Evolutionary conservation across 2,329 filamentous ascomycete genomes (phyloP).

Genomic region (Lasiodiplodia gonubiensis): DNA sequence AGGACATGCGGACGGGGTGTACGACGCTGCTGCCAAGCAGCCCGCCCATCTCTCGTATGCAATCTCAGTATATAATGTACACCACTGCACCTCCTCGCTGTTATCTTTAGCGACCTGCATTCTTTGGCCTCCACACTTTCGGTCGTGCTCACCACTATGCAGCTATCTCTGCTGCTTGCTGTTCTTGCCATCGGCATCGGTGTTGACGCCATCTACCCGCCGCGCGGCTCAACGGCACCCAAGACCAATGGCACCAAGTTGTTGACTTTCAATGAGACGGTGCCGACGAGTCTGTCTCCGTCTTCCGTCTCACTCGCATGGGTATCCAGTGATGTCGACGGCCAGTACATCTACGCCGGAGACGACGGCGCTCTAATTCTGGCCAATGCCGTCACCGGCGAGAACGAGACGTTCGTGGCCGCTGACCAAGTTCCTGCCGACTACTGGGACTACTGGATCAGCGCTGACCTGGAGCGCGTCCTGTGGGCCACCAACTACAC

Average conservation of each 20-base stretch:
- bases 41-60: neutral
- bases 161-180: conserved; percentile 31
- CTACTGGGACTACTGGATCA: conserved; percentile 66
- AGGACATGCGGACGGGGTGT: neutral
- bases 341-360: conserved; percentile 63
- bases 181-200: conserved; percentile 36
- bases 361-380: conserved; percentile 60
- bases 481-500: conserved; percentile 70
- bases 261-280: conserved; percentile 62
- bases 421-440: conserved; percentile 63
- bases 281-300: conserved; percentile 51
- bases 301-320: conserved; percentile 52
- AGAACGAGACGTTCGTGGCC: conserved; percentile 63
- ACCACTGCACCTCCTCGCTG: neutral
- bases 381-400: conserved; percentile 65
- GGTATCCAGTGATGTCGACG: conserved; percentile 65
- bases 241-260: conserved; percentile 62
- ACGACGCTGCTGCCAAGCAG: conserved; percentile 6
- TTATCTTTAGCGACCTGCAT: neutral
- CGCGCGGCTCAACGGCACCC: conserved; percentile 61
- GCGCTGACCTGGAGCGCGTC: conserved; percentile 63
- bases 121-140: neutral
- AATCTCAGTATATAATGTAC: neutral
- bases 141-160: conserved; percentile 1
- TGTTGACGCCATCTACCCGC: conserved; percentile 52